phyloP scores from a whole-genome alignment of 2,329 filamentous ascomycete species.

The Calonectria hawksworthii region DNA sequence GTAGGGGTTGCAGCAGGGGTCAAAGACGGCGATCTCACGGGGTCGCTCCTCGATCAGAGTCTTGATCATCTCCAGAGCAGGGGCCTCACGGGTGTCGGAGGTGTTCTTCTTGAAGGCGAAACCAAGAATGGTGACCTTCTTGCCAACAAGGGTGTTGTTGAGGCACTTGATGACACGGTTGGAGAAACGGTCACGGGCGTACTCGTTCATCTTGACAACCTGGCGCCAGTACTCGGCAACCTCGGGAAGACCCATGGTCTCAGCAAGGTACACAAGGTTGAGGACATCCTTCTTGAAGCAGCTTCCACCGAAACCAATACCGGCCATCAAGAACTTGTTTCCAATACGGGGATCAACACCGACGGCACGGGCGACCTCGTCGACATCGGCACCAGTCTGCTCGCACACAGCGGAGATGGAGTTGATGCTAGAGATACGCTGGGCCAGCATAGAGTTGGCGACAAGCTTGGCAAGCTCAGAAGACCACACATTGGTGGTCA shows the following conservation, averaged over 20 bases:
- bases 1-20: constrained; percentile 71
- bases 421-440: constrained; percentile 86
- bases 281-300: constrained; percentile 88
- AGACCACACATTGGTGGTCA: constrained; percentile 82
- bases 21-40: constrained; percentile 76
- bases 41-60: constrained; percentile 75
- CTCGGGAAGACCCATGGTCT: constrained; percentile 77
- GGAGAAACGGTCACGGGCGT: constrained; percentile 78
- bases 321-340: constrained; percentile 79
- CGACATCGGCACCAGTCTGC: constrained; percentile 80
- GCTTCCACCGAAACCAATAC: constrained; percentile 83
- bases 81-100: constrained; percentile 79
- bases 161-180: constrained; percentile 75
- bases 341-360: constrained; percentile 82
- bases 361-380: constrained; percentile 76
- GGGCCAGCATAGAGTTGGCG: constrained; percentile 84
- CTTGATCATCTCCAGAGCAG: constrained; percentile 77
- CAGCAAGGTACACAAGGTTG: constrained; percentile 80
- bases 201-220: constrained; percentile 83
- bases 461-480: constrained; percentile 85
- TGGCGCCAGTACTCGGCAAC: constrained; percentile 83
- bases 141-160: constrained; percentile 77
- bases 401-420: constrained; percentile 86
- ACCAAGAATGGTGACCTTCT: constrained; percentile 80
- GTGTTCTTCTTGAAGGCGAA: constrained; percentile 88